Evolutionary conservation across 2,329 filamentous ascomycete genomes (phyloP), one percentile per base, ranked within the genome.

Genomic region (Ustilaginoidea virens): DNA sequence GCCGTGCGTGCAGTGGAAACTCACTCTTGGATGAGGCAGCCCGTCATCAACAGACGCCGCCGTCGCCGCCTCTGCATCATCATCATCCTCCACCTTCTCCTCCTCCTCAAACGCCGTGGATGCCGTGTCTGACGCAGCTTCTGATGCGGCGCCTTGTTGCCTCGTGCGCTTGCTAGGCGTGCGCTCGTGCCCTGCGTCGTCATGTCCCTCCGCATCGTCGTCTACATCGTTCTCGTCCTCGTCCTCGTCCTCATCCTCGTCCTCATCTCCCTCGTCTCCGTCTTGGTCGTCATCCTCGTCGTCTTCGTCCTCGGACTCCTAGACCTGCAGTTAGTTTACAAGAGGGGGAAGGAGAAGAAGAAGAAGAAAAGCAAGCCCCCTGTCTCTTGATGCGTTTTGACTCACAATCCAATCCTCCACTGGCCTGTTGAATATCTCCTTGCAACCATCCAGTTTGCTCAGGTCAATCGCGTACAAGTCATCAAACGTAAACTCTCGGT

Each of bases 401-500:
- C 66, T 55, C 49, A 79, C 74, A 31, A 74, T 56, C 85, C 86
- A 94, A 49, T 92, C 85, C 45, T 83, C 40, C 11, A 86, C 74
- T 41, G 92, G 80, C 30, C 82, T 68, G 49, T 66, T 80, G 59
- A 87, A 96, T 27, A 96, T 70, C 53, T 94, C 80, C 49, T 85
- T 87, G 39, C 90, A 87, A 4, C 90, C 90, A 41, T 96, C 85
- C 35, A 98, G 65, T 53, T 93, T 94, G 34, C 79, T 86, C n/a
- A 98, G 63, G 45, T 98, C 85, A 34, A 96, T 74, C 2, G 83
- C 77, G 55, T 92, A 92, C 53, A 98, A 63, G 44, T 98, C 90
- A 42, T 94, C 86, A 52, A 96, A 93, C 0, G 86, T 96, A 45
- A 80, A 93, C 52, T 98, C 90, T 14, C 82, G 70, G 44, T 98